A percentile compares a stretch with the other conserved stretches of the same genome.
Evolutionary conservation across 495 filamentous ascomycete species (phyloP).

Genomic region (Trichoderma asperelloides): DNA sequence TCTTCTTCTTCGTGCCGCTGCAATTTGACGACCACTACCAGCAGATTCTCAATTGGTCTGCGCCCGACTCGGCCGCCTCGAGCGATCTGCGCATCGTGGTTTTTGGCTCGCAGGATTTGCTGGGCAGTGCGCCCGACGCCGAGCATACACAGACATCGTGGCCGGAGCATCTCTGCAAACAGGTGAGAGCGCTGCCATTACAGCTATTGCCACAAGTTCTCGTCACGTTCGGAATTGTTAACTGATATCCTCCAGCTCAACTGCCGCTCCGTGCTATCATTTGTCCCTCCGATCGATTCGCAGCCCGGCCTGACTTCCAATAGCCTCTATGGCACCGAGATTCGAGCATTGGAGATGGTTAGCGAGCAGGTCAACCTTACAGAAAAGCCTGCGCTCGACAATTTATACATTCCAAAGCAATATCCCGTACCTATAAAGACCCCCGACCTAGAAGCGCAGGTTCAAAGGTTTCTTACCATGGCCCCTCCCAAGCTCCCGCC

Average conservation of each 20-base stretch:
- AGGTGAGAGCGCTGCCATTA: constrained; percentile 11
- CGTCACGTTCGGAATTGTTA: constrained; percentile 11
- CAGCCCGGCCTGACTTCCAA: constrained; percentile 21
- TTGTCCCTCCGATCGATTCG: constrained; percentile 19
- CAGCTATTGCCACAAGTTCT: too few relatives aligned
- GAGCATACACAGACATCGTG: constrained; percentile 12
- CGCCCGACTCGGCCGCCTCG: constrained; percentile 14
- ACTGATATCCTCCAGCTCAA: constrained; percentile 21
- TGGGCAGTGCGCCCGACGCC: constrained; percentile 11
- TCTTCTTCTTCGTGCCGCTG: constrained; percentile 3
- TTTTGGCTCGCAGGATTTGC: constrained; percentile 20
- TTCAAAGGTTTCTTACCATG: constrained; percentile 28
- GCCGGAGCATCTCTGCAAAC: constrained; percentile 19
- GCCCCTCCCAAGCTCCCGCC: constrained; percentile 17
- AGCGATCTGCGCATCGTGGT: constrained; percentile 17
- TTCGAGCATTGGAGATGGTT: constrained; percentile 13
- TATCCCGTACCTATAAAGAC: constrained; percentile 21
- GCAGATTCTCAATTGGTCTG: constrained; percentile 10
- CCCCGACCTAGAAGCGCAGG: constrained; percentile 33
- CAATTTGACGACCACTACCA: neutral
- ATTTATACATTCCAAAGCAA: constrained; percentile 26
- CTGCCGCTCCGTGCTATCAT: constrained; percentile 25
- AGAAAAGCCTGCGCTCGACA: constrained; percentile 22
- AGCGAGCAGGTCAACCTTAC: constrained; percentile 8
- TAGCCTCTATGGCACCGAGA: constrained; percentile 19